These are phyloP conservation scores for Eremomyces bilateralis DNA, from an alignment of 495 filamentous ascomycete species.

Conservation along the genomic window DNA sequence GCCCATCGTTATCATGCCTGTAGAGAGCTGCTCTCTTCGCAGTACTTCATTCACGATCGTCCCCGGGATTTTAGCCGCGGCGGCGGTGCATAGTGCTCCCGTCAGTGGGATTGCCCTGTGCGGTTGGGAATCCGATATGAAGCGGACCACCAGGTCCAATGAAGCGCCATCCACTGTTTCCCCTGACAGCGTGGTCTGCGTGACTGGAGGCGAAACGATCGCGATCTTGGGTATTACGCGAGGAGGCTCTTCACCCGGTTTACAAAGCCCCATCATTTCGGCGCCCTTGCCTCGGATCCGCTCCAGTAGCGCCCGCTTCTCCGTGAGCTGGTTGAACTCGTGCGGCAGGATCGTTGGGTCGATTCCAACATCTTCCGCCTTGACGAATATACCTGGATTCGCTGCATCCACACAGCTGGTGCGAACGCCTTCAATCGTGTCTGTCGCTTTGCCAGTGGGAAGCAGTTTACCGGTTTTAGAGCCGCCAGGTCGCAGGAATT, in stretches of 20 bases:
- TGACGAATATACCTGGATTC: conserved; percentile 46
- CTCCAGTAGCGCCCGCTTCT: conserved; percentile 32
- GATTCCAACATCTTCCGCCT: conserved; percentile 28
- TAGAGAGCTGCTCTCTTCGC: conserved; percentile 9
- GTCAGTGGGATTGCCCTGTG: conserved; percentile 44
- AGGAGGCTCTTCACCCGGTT: conserved; percentile 21
- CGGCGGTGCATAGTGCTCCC: conserved; percentile 35
- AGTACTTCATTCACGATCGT: conserved; percentile 23
- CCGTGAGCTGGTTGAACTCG: conserved; percentile 25
- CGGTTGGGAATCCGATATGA: conserved; percentile 31
- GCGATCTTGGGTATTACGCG: conserved; percentile 47
- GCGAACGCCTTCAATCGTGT: conserved; percentile 29
- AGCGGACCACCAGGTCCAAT: conserved; percentile 10
- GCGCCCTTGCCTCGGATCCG: conserved; percentile 37
- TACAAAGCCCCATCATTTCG: conserved; percentile 37
- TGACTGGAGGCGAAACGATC: conserved; percentile 27
- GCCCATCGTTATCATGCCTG: conserved; percentile 27
- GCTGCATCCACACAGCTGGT: conserved; percentile 40
- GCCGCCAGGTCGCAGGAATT: conserved; percentile 45
- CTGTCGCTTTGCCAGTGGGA: conserved; percentile 36
- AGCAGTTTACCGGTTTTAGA: conserved; percentile 42
- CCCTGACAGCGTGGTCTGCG: conserved; percentile 19
- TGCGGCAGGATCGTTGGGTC: conserved; percentile 29
- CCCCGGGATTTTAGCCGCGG: conserved; percentile 29
- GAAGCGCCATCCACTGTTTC: conserved; percentile 7